These are phyloP conservation scores for Sequoiadendron giganteum DNA, from an alignment of 75 land plant genomes.

Conservation along the genomic window DNA sequence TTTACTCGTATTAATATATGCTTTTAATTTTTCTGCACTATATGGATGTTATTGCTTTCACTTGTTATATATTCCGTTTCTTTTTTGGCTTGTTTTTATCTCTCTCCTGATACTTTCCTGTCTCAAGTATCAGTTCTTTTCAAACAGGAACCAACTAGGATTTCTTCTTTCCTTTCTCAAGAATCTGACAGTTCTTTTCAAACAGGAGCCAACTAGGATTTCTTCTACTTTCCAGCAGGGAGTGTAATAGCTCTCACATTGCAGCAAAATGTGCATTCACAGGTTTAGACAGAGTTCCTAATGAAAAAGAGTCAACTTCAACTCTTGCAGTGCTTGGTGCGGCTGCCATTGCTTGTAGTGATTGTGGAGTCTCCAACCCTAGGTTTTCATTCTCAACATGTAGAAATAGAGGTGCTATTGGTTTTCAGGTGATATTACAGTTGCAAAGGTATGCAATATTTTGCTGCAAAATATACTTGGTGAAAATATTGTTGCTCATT, in stretches of 20 bases:
- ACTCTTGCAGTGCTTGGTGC: conserved; percentile 49
- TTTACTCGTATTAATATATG: background rate
- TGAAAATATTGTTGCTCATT: conserved; percentile 5
- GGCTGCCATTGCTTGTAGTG: conserved; percentile 60
- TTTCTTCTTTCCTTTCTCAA: conserved; percentile 23
- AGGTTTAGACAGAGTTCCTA: background rate
- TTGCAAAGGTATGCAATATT: conserved; percentile 40
- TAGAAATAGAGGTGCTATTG: conserved; percentile 18
- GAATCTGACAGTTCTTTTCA: background rate
- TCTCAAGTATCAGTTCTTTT: background rate
- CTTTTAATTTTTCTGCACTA: background rate
- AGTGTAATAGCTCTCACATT: conserved; percentile 24
- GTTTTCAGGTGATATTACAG: conserved; percentile 19
- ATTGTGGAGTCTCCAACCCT: conserved; percentile 15
- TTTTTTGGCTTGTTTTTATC: background rate
- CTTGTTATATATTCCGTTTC: background rate
- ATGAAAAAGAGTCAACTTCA: conserved; percentile 26
- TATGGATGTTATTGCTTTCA: background rate
- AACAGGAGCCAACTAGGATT: conserved; percentile 63
- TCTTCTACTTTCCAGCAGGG: conserved; percentile 31
- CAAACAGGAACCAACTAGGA: conserved; percentile 56
- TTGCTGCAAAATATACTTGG: conserved; percentile 9
- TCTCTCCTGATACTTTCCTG: background rate
- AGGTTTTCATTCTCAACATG: conserved; percentile 52
- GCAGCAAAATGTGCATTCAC: conserved; percentile 39